A percentile compares a stretch with the other conserved stretches of the same genome.
These are phyloP conservation scores for Leersia perrieri DNA, from an alignment of 176 grass and related monocot genomes.

Conservation along the genomic window DNA sequence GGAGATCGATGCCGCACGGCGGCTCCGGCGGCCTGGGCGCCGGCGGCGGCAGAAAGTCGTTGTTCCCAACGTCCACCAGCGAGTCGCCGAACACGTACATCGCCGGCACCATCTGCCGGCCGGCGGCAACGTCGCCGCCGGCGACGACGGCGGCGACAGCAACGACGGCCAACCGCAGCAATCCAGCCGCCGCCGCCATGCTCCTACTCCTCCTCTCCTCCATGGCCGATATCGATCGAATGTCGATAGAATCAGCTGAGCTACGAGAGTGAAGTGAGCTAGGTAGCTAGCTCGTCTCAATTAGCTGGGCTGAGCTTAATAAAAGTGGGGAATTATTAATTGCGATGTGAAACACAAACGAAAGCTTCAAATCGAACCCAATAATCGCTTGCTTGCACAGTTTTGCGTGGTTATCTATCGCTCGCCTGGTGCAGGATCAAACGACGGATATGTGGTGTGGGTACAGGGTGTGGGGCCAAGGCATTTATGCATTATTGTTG, in stretches of 20 bases:
- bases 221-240: not conserved
- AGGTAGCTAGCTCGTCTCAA: too few species aligned
- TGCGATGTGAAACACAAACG: too few species aligned
- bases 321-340: too few species aligned
- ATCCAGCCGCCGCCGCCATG: not conserved
- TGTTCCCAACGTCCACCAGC: slow-evolving; percentile 53
- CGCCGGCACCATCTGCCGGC: slow-evolving; percentile 16
- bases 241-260: not conserved
- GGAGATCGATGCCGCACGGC: slow-evolving; percentile 45
- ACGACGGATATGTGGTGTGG: too few species aligned
- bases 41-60: slow-evolving; percentile 39
- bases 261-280: not conserved
- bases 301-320: too few species aligned
- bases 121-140: not conserved
- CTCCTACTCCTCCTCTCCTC: not conserved
- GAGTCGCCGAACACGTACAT: slow-evolving; percentile 58
- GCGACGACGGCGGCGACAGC: not conserved
- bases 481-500: too few species aligned
- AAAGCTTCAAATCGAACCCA: too few species aligned
- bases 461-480: too few species aligned
- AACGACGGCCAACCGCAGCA: not conserved
- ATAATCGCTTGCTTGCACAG: too few species aligned
- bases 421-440: too few species aligned
- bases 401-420: too few species aligned
- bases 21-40: slow-evolving; percentile 23